phyloP scores from a whole-genome alignment of 805 yeast genomes.

The Maudiozyma serrabonitensis region DNA sequence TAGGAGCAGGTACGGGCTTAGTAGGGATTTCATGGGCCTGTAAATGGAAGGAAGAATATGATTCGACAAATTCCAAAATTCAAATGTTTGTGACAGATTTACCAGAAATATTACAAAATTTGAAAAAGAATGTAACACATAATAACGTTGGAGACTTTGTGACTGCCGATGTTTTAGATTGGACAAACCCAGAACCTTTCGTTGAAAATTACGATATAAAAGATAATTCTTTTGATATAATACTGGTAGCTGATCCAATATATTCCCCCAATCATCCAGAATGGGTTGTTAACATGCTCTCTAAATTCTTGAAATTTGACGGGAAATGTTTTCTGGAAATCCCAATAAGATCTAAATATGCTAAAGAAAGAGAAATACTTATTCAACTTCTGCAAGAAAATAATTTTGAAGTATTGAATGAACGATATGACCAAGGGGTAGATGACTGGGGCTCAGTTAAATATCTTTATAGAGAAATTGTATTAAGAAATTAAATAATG shows the following conservation, averaged over 20 bases:
- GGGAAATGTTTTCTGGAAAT: constrained; percentile 53
- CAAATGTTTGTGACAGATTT: constrained; percentile 61
- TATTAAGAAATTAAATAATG: constrained; percentile 10
- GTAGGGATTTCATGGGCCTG: constrained; percentile 60
- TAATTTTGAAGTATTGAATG: constrained; percentile 22
- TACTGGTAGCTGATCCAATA: constrained; percentile 80
- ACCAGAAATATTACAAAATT: constrained; percentile 63
- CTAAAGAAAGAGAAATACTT: constrained; percentile 49
- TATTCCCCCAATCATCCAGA: constrained; percentile 76
- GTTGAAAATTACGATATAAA: constrained; percentile 20
- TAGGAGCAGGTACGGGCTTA: constrained; percentile 95
- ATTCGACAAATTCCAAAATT: constrained; percentile 30
- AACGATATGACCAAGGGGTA: constrained; percentile 48
- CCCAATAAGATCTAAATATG: constrained; percentile 63
- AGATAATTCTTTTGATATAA: constrained; percentile 39
- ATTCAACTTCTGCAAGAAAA: constrained; percentile 43
- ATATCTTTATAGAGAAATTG: constrained; percentile 37
- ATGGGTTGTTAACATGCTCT: constrained; percentile 56
- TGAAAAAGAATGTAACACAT: constrained; percentile 45
- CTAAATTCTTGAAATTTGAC: constrained; percentile 36
- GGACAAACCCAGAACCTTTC: constrained; percentile 54
- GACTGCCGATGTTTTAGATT: constrained; percentile 53
- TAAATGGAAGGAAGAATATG: constrained; percentile 28
- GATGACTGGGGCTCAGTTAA: constrained; percentile 79
- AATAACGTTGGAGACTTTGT: constrained; percentile 34